These are phyloP conservation scores for Aspergillus flavus DNA, from an alignment of 2,329 filamentous ascomycete species.

Conservation along the genomic window DNA sequence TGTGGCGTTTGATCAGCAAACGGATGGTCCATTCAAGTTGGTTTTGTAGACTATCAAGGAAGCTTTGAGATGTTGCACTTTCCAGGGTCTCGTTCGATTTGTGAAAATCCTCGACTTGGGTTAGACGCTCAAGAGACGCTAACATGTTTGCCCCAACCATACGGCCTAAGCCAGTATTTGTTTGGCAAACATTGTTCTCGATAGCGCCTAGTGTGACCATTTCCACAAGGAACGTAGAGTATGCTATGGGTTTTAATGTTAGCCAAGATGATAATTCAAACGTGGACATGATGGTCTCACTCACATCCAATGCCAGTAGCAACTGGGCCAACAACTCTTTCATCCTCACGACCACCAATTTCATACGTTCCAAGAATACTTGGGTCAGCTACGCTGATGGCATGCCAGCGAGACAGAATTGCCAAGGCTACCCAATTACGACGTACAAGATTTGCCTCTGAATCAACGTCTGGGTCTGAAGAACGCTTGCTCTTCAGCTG, in stretches of 20 bases:
- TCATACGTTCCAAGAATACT: constrained; percentile 42
- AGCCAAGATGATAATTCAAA: background rate
- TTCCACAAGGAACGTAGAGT: constrained; percentile 41
- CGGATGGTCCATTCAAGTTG: constrained; percentile 48
- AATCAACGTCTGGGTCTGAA: constrained; percentile 41
- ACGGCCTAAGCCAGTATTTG: constrained; percentile 38
- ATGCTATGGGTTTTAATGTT: constrained; percentile 27
- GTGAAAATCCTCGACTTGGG: constrained; percentile 39
- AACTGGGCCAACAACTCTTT: constrained; percentile 39
- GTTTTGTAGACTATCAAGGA: constrained; percentile 41
- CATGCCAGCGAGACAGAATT: constrained; percentile 46
- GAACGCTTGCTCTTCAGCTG: constrained; percentile 40
- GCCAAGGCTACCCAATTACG: constrained; percentile 44
- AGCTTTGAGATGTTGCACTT: constrained; percentile 27
- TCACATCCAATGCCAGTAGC: constrained; percentile 42
- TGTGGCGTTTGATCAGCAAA: constrained; percentile 46
- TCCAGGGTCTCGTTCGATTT: constrained; percentile 30
- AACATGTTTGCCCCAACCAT: constrained; percentile 40
- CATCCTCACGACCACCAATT: constrained; percentile 42
- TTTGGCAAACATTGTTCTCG: constrained; percentile 39
- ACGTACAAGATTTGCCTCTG: constrained; percentile 43
- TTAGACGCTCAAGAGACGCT: constrained; percentile 42
- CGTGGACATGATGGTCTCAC: constrained; percentile 17
- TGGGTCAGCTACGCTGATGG: constrained; percentile 43
- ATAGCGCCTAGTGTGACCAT: constrained; percentile 37